phyloP scores from a whole-genome alignment of 2,329 filamentous ascomycete species.

The Aspergillus latus region DNA sequence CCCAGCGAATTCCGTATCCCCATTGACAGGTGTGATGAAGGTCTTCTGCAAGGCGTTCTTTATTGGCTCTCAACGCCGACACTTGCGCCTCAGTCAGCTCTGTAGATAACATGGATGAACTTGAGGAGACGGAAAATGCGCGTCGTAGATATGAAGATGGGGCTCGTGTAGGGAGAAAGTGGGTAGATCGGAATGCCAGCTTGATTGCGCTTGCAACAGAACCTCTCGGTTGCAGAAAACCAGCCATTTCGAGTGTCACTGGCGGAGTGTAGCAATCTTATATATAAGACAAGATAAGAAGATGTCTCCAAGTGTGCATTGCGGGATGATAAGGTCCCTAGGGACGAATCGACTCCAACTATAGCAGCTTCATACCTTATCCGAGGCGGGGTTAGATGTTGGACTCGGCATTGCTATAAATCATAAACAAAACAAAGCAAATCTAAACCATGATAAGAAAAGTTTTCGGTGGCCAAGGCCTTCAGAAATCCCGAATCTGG shows the following conservation, averaged over 20 bases:
- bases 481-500: background rate
- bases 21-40: slow-evolving; percentile 67
- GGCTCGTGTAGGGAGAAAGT: background rate
- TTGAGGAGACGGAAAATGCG: slow-evolving; percentile 16
- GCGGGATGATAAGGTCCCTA: slow-evolving; percentile 17
- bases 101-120: slow-evolving; percentile 37
- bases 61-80: slow-evolving; percentile 56
- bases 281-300: slow-evolving; percentile 4
- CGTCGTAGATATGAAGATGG: slow-evolving; percentile 10
- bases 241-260: slow-evolving; percentile 11
- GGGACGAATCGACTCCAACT: slow-evolving; percentile 10
- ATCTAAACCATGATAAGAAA: slow-evolving; percentile 8
- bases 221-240: background rate
- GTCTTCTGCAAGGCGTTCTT: slow-evolving; percentile 60
- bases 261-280: slow-evolving; percentile 3
- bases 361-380: background rate
- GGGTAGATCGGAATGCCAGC: slow-evolving; percentile 3
- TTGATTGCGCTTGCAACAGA: slow-evolving; percentile 1
- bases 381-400: slow-evolving; percentile 11
- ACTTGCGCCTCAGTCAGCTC: slow-evolving; percentile 54
- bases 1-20: slow-evolving; percentile 66
- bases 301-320: background rate
- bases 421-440: slow-evolving; percentile 9
- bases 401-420: slow-evolving; percentile 19
- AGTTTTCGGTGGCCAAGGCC: background rate